phyloP scores from a whole-genome alignment of 768 basidiomycete species.

The Chalciporus piperatus region DNA sequence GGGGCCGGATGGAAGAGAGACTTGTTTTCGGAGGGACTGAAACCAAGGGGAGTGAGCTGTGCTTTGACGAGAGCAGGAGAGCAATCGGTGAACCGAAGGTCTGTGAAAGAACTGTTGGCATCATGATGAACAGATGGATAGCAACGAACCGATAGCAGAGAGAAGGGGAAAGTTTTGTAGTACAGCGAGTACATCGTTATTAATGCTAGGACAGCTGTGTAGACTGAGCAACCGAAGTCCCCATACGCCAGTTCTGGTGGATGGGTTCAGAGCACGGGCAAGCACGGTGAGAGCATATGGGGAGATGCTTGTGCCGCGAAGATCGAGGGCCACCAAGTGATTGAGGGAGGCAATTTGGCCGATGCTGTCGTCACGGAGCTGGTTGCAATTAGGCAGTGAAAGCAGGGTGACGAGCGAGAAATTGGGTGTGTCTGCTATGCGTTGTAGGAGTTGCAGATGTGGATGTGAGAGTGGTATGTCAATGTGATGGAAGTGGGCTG shows the following conservation, averaged over 20 bases:
- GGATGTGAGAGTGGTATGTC: constrained; percentile 51
- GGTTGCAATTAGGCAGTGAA: constrained; percentile 50
- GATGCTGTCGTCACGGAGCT: constrained; percentile 60
- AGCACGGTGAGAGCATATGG: constrained; percentile 53
- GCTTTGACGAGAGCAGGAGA: constrained; percentile 17
- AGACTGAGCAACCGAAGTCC: constrained; percentile 57
- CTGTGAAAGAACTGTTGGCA: constrained; percentile 28
- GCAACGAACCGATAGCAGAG: constrained; percentile 53
- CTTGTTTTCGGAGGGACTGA: constrained; percentile 26
- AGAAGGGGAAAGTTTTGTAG: constrained; percentile 56
- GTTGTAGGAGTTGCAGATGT: constrained; percentile 55
- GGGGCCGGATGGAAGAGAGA: constrained; percentile 44
- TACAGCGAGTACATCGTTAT: constrained; percentile 39
- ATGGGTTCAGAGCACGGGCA: constrained; percentile 42
- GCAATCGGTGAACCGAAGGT: constrained; percentile 51
- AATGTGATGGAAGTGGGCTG: constrained; percentile 34
- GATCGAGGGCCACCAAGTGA: constrained; percentile 61
- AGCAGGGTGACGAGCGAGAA: constrained; percentile 69
- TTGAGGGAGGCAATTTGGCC: constrained; percentile 49
- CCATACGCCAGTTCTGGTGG: constrained; percentile 46
- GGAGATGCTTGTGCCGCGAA: constrained; percentile 50
- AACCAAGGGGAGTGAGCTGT: constrained; percentile 21
- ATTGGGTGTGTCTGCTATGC: constrained; percentile 47
- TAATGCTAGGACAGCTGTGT: constrained; percentile 49
- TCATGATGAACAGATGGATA: not conserved